Conservation (phyloP, 257 asterid species). For the Gardenia jasminoides region DNA sequence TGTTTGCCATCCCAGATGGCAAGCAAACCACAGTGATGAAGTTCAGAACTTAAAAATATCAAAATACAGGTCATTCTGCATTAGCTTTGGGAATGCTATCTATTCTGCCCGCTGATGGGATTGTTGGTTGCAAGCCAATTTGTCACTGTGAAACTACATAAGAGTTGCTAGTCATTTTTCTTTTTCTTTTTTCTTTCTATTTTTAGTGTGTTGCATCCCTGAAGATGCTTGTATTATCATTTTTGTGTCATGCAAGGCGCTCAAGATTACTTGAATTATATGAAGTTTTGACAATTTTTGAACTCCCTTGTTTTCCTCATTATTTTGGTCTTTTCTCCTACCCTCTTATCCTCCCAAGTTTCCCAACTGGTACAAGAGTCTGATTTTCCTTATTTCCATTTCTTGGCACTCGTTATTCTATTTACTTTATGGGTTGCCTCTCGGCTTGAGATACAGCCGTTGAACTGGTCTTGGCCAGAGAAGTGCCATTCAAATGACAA, state of each 20-base stretch:
- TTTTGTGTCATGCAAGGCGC: neutral
- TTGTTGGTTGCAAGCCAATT: neutral
- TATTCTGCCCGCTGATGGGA: neutral
- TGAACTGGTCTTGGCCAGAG: neutral
- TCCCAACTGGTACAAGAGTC: neutral
- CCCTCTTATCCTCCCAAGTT: neutral
- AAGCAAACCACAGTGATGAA: conserved; percentile 65
- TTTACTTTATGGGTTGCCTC: neutral
- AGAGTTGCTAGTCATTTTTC: neutral
- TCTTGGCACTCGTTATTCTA: too few relatives aligned
- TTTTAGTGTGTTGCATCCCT: neutral
- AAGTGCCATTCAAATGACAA: neutral
- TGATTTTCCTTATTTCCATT: neutral
- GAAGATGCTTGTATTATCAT: neutral
- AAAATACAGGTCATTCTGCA: neutral
- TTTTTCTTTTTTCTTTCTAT: neutral
- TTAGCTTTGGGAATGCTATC: neutral
- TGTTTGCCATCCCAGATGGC: conserved; percentile 92
- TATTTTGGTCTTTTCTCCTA: neutral
- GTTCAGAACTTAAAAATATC: conserved; percentile 20
- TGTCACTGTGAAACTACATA: neutral
- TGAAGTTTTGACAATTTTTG: neutral
- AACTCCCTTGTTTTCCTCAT: too few relatives aligned
- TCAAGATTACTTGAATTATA: neutral
- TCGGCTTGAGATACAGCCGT: neutral